phyloP scores from a whole-genome alignment of 108 stramenopile genomes.

The Discostella pseudostelligera region DNA sequence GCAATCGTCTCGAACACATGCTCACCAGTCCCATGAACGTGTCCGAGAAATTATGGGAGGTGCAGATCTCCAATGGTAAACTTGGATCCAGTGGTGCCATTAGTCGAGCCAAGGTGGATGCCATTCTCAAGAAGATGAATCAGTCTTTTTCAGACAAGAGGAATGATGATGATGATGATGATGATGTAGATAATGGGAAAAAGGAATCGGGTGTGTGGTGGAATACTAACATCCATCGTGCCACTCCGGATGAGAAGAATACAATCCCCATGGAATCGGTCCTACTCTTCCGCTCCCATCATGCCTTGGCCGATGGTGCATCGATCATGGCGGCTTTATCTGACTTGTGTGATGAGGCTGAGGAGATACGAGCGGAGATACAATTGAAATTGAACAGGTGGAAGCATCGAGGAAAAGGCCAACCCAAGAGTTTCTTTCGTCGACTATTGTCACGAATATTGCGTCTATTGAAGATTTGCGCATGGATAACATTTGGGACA shows the following conservation, averaged over 20 bases:
- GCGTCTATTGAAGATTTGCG: conserved; percentile 44
- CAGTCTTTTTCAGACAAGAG: conserved; percentile 1
- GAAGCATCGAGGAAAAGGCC: conserved; percentile 18
- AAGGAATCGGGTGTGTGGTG: conserved; percentile 28
- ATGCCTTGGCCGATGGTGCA: conserved; percentile 84
- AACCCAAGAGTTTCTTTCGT: conserved; percentile 24
- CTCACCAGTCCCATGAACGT: conserved; percentile 63
- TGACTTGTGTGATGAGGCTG: conserved; percentile 80
- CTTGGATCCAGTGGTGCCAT: conserved; percentile 64
- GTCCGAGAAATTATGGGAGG: conserved; percentile 53
- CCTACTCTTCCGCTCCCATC: conserved; percentile 78
- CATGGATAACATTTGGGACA: conserved; percentile 58
- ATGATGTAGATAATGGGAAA: not conserved
- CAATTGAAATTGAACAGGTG: conserved; percentile 43
- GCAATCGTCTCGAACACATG: conserved; percentile 55
- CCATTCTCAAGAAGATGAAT: conserved; percentile 9
- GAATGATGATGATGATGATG: not conserved
- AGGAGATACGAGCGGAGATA: conserved; percentile 57
- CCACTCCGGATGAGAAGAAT: conserved; percentile 14
- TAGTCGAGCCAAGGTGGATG: conserved; percentile 28
- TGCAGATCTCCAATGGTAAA: conserved; percentile 50
- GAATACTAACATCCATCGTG: not conserved
- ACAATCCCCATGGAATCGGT: conserved; percentile 58
- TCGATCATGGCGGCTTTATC: conserved; percentile 64
- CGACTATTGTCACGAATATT: conserved; percentile 29